Base-by-base conservation (phyloP, 106 monocot species). In the Allium sativum region DNA sequence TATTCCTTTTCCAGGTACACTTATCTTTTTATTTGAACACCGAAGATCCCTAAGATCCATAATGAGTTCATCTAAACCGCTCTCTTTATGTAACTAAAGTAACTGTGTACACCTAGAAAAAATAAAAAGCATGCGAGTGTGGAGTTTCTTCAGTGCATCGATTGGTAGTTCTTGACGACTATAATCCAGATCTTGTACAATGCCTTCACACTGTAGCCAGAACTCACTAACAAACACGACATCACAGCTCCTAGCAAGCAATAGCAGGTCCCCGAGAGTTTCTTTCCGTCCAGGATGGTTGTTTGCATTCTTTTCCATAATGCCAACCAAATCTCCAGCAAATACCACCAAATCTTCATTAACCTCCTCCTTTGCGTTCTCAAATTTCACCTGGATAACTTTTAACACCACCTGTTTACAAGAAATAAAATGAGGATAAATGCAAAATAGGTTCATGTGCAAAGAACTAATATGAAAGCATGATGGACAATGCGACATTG, bases 141-240 rank as follows among this genome's bases (percentile, higher is more conserved):
- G 82, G 21, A 93, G 84, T 77, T 88, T 93, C 64, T 93, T 93
- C n/a, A 93, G 70, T 12, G 82, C 81, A 16, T 88, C 92, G 78
- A 81, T 84, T 16, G 88, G 74, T 22, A 84, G 79, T 14, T 84
- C 79, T 72, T 93, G 92, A 19, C 92, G 87, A 9, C 78, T 84
- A 68, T 93, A 87, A 81, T 93, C 92, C 64, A 93, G 72, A 72
- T 93, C 92, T 67, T 93, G 92, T 70, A 93, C 92, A 56, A 93
- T 93, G 31, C 88, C 88, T 81, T 93, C 92, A 79, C 92, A 93
- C 66, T 93, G 92, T 22, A 93, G 81, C 92, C 92, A 93, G 58
- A 93, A 93, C 20, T 93, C 92, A 22, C 84, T 79, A 65, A 88
- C 81, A 67, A 81, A 70, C 72, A 81, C 88, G 11, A 93, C 79